These are phyloP conservation scores for Arthrobotrys sphaeroides DNA, from an alignment of 2,329 filamentous ascomycete genomes.

Conservation along the genomic window DNA sequence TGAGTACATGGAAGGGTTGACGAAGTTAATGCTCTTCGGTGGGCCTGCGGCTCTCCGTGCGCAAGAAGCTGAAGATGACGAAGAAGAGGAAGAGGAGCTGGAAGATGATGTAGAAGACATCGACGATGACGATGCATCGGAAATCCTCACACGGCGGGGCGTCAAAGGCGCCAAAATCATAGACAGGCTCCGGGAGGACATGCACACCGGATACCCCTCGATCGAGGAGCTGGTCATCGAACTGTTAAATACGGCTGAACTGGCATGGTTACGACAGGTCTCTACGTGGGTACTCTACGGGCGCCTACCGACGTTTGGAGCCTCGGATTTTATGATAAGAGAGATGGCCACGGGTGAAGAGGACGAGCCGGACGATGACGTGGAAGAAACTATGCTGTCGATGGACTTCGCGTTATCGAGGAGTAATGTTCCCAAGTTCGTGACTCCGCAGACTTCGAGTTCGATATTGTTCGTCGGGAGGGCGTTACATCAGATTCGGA, in stretches of 20 bases:
- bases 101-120: slow-evolving; percentile 44
- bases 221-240: slow-evolving; percentile 79
- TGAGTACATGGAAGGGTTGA: slow-evolving; percentile 83
- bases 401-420: slow-evolving; percentile 66
- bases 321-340: slow-evolving; percentile 84
- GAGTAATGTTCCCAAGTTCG: slow-evolving; percentile 77
- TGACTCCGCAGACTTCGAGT: slow-evolving; percentile 75
- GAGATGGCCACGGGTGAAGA: slow-evolving; percentile 60
- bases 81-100: slow-evolving; percentile 53
- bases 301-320: slow-evolving; percentile 77
- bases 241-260: slow-evolving; percentile 81
- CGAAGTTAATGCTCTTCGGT: slow-evolving; percentile 72
- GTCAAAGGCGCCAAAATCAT: slow-evolving; percentile 79
- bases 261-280: slow-evolving; percentile 88
- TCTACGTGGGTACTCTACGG: slow-evolving; percentile 93
- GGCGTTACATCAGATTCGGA: slow-evolving; percentile 83
- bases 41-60: slow-evolving; percentile 30
- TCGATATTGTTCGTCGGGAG: slow-evolving; percentile 92
- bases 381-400: slow-evolving; percentile 58
- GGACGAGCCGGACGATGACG: slow-evolving; percentile 57
- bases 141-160: slow-evolving; percentile 57
- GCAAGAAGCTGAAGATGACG: slow-evolving; percentile 57
- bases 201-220: slow-evolving; percentile 88
- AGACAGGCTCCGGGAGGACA: slow-evolving; percentile 76
- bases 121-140: slow-evolving; percentile 41